Evolutionary conservation across 2,329 filamentous ascomycete species (phyloP), one percentile per base, ranked within the genome.

Genomic region (Macrophomina pseudophaseolina): DNA sequence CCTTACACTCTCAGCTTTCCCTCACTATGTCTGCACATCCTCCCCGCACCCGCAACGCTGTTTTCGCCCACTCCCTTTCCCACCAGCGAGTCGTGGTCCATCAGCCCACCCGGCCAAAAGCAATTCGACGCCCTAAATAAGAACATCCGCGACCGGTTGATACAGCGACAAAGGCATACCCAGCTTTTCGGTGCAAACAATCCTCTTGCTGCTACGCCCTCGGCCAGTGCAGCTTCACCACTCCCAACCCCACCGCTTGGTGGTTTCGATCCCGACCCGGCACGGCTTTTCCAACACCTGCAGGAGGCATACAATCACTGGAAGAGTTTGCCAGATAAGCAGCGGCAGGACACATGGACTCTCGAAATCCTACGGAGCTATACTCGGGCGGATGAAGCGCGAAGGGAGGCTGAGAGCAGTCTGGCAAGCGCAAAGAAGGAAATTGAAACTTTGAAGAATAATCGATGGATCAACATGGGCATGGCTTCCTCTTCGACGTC

Each of bases 1-100:
- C 91, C 94, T 40, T 87, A 94, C 68, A 85, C 91, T 5, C 88
- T 97, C 75, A 93, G 93, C 68, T 97, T 97, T 73, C 93, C 94
- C 6, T 89, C 91, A 6, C 85, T 98, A 48, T 93, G 90, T 42
- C 86, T 97, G 11, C 91, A 91, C 69, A 90, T 94, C 70, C 87
- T 98, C 1, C 88, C 91, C 42, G 85, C 91, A 9, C 93, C 94
- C 3, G 89, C 92, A 4, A 95, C 92, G 0, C 83, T 97, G 6
- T 94, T 94, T 80, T 91, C 92, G 9, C 87, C 90, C 0, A 92
- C 90, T 6, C 92, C 93, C 35, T 90, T 96, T 73, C 84, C 93
- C 1, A 92, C 90, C 0, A 84, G 87, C 23, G 87, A 89, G 3
- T 95, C 92, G 0, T 97, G 94, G 88, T 93, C 93, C 0, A 86